Percentiles rank a stretch among this genome's conserved stretches.
Evolutionary conservation across 225 moss, liverwort and hornwort species (phyloP).

Genomic region (Bryum argenteum): DNA sequence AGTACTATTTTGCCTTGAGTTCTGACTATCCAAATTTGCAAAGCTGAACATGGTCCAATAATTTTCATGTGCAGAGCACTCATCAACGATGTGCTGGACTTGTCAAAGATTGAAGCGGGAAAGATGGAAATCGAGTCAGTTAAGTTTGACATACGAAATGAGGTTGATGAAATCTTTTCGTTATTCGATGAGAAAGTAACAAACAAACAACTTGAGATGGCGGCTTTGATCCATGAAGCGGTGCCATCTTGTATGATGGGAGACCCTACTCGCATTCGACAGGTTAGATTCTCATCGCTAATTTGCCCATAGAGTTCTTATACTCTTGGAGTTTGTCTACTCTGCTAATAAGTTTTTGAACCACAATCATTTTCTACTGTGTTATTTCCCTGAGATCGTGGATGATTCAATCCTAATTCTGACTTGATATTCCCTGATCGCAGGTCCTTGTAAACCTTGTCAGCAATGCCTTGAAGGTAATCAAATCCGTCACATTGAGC

Average conservation of each 20-base stretch:
- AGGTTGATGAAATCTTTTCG: conserved; percentile 69
- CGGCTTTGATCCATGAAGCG: conserved; percentile 66
- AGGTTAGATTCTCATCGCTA: conserved; percentile 41
- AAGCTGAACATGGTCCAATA: conserved; percentile 12
- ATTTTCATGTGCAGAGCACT: conserved; percentile 51
- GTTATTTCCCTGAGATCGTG: background rate
- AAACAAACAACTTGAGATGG: conserved; percentile 62
- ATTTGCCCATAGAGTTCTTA: background rate
- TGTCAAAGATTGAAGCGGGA: conserved; percentile 86
- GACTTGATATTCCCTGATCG: conserved; percentile 20
- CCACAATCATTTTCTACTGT: background rate
- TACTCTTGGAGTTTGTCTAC: background rate
- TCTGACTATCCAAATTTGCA: background rate
- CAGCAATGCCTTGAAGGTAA: conserved; percentile 79
- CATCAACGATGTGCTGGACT: conserved; percentile 79
- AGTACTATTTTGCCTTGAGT: background rate
- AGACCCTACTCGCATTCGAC: conserved; percentile 72
- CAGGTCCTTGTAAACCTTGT: conserved; percentile 74
- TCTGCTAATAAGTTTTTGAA: background rate
- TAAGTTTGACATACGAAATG: conserved; percentile 65
- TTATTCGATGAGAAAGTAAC: conserved; percentile 66
- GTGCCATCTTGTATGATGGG: conserved; percentile 61
- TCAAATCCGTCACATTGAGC: background rate
- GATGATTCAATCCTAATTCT: conserved; percentile 12
- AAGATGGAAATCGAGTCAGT: conserved; percentile 81